These are phyloP conservation scores for Prunus mume DNA, from an alignment of 306 rosid species.

Conservation along the genomic window DNA sequence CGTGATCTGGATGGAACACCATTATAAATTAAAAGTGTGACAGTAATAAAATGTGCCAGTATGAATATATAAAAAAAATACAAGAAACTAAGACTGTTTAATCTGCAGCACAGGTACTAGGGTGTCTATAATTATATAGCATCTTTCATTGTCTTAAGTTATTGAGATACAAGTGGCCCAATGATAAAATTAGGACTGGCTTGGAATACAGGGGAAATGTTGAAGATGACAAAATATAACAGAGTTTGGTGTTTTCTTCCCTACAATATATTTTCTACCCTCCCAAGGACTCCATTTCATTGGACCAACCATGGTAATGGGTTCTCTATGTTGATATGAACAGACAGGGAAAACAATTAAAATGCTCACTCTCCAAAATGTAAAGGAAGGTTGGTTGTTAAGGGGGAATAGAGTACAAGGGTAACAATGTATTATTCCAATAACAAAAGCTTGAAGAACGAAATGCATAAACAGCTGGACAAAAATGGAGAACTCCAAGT, in stretches of 20 bases:
- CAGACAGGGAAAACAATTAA: background rate
- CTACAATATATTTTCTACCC: background rate
- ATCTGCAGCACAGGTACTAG: background rate
- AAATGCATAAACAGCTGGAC: background rate
- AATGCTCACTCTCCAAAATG: background rate
- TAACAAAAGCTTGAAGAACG: background rate
- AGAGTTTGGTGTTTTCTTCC: too few relatives aligned
- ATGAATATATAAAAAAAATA: background rate
- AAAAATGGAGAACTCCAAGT: slow-evolving; percentile 6
- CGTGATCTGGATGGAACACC: slow-evolving; percentile 38
- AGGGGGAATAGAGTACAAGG: background rate
- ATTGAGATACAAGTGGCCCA: background rate
- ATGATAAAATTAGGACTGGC: background rate
- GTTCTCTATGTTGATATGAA: background rate
- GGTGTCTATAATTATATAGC: background rate
- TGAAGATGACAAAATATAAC: background rate
- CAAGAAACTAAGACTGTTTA: background rate
- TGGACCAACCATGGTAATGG: background rate
- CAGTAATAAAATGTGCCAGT: background rate
- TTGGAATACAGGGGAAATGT: background rate
- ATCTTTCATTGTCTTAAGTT: background rate
- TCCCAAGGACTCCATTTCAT: background rate
- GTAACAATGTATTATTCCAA: too few relatives aligned
- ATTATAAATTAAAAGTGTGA: background rate
- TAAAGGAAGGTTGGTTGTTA: background rate